These are phyloP conservation scores for Lactarius sanguifluus DNA, from an alignment of 768 basidiomycete genomes.

Conservation along the genomic window DNA sequence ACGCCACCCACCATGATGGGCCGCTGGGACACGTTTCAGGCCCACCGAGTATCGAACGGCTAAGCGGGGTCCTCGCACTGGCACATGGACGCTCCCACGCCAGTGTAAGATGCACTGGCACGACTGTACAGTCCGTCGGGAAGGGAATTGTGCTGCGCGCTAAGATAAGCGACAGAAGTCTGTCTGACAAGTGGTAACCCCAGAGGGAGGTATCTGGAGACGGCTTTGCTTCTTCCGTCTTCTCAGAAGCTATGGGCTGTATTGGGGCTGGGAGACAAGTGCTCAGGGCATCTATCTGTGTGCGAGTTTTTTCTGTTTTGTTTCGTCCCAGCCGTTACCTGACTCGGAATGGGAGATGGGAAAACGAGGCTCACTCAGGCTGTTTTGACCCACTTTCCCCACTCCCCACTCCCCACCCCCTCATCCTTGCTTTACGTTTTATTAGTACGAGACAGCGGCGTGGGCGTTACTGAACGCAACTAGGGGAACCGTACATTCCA, in stretches of 20 bases:
- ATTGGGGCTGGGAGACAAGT: not conserved
- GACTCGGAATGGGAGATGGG: not conserved
- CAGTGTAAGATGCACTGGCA: not conserved
- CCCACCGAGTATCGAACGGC: not conserved
- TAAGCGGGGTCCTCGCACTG: not conserved
- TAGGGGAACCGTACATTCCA: not conserved
- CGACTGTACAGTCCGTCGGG: not conserved
- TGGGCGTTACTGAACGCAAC: not conserved
- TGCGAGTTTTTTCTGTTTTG: not conserved
- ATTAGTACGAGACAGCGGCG: not conserved
- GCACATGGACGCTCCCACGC: not conserved
- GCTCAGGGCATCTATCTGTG: not conserved
- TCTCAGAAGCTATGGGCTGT: not conserved
- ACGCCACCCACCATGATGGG: not conserved
- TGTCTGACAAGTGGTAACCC: not conserved
- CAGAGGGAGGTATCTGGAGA: conserved; percentile 1
- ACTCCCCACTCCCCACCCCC: not conserved
- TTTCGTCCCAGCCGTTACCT: not conserved
- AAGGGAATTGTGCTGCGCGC: not conserved
- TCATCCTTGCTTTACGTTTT: not conserved
- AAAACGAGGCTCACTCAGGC: not conserved
- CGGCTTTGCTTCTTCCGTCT: not conserved
- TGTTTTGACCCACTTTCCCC: not conserved
- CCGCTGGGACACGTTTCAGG: not conserved
- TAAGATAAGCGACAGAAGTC: conserved; percentile 5